Evolutionary conservation across 345 rosid genomes (phyloP), one percentile per base, ranked within the genome.

Genomic region (Hibiscus syriacus): DNA sequence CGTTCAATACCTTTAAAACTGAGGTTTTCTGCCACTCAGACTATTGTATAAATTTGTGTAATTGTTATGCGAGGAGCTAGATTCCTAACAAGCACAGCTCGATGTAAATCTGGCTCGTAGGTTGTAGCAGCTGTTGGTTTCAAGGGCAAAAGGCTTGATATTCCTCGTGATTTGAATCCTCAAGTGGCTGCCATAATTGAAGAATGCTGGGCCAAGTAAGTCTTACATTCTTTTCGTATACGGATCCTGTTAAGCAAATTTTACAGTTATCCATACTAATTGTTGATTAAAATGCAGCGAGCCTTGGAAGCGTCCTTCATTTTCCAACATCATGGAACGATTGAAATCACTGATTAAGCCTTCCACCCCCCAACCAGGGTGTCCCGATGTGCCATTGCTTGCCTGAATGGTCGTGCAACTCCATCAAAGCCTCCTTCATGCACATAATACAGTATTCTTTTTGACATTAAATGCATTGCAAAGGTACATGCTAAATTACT

Each of bases 111-210:
- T 55, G 25, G 65, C 73, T 63, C 74, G 41, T 72, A 94, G 99
- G 99, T 95, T 78, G 99, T 95, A 65, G 99, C 99, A 60, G 99
- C 97, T 38, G 99, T 95, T 78, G 99, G 98, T 60, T 95, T 95
- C 78, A 92, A 85, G 80, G 74, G 82, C 52, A 88, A 84, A 76
- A 86, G 99, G 74, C 98, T 92, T 74, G 99, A 92, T 69, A 92
- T 95, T 76, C 97, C 99, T 0, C 81, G 78, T 6, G 81, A 90
- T 81, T 65, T 92, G 69, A 90, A 95, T 75, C 96, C 91, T 67
- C 90, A 79, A 16, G 86, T 95, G 59, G 97, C 96, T 56, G 71
- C 85, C 27, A 74, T 95, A 67, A 95, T 95, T 69, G 97, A 92
- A 83, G 80, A 88, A 72, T 95, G 99, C 84, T 92, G 98, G 99